Base-by-base conservation (phyloP, 73 alveolate species). In the Paramecium sonneborni region DNA sequence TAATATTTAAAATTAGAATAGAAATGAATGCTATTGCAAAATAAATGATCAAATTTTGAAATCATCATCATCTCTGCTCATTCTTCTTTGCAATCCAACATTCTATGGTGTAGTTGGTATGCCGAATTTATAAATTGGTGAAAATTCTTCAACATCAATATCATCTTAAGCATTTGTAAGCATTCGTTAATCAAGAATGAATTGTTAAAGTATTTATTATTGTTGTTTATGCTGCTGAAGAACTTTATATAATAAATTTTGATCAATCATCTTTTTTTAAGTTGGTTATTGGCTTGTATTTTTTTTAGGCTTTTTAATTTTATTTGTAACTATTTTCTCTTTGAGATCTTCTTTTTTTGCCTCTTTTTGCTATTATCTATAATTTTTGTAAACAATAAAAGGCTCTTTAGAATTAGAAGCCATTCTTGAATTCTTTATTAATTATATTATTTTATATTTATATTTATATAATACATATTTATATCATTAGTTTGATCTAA, bases 51-150 rank as follows among this genome's bases (percentile, higher is more conserved):
- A 62, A 62, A 62, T 62, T 62, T 62, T 62, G 46, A 62, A 62
- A 62, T 62, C 84, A 46, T 62, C 84, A 28, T 62, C 84, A 12
- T 62, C 84, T 62, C 48, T 62, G 44, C 84, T 62, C 44, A 62
- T 26, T 62, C 84, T 62, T 32, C 84, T 62, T 62, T 62, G 11
- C 26, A 62, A 62, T 62, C 20, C 84, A 62, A 62, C 84, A 62
- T 62, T 26, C 28, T 62, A 62, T 3, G 84, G 84, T 62, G 84
- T 62, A 30, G 84, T 62, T 30, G 84, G 84, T 23, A 62, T 62
- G 14, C 84, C 84, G 24, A 26, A 62, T 26, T 26, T 26, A 62
- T 62, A 62, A 62, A 62, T 32, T 12, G 84, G 84, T 3, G 84
- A 62, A 9, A 30, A 26, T 62, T 62, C 39, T 14, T 62, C 84